Base-by-base conservation (phyloP, 345 rosid genomes). In the Salix dunnii region DNA sequence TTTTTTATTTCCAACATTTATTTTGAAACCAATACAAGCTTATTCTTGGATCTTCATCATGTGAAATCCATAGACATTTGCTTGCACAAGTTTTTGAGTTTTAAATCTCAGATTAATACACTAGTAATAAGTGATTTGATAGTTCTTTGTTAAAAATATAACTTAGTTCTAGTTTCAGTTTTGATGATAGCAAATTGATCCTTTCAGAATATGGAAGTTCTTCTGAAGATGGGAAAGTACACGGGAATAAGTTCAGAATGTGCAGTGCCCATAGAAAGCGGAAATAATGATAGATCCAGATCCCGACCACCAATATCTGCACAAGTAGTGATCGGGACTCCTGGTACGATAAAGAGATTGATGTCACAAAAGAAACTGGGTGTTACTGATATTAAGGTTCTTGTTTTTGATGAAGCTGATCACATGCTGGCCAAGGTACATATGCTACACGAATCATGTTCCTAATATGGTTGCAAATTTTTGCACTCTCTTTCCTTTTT, bases 361-460 rank as follows among this genome's bases (percentile, higher is more conserved):
- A 89, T 91, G 85, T 60, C 96, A 0, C 72, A 27, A 7, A 96
- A 78, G 89, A 93, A 89, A 81, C 79, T 96, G 82, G 83, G 90
- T 53, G 69, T 82, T 23, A 70, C 38, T 75, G 82, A 14, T 76
- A 62, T 93, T 79, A 90, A 89, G 86, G 88, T 96, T 82, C 97
- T 96, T 68, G 98, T 96, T 70, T 96, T 93, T 84, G 98, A 96
- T 79, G 98, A 93, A 84, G 99, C 98, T 69, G 99, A 96, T 86
- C 98, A 92, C 82, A 96, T 96, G 99, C 84, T 96, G 74, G 95
- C 94, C 72, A 88, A 89, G 87, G 99, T 96, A 82, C 31, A 3
- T 35, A n/a, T 30, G 21, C 5, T 51, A 40, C 60, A 43, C 43
- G 46, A 20, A 21, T 74, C 33, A 30, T 23, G 35, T 23, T 21